These are phyloP conservation scores for Gossypium aridum DNA, from an alignment of 441 rosid species.

Conservation along the genomic window DNA sequence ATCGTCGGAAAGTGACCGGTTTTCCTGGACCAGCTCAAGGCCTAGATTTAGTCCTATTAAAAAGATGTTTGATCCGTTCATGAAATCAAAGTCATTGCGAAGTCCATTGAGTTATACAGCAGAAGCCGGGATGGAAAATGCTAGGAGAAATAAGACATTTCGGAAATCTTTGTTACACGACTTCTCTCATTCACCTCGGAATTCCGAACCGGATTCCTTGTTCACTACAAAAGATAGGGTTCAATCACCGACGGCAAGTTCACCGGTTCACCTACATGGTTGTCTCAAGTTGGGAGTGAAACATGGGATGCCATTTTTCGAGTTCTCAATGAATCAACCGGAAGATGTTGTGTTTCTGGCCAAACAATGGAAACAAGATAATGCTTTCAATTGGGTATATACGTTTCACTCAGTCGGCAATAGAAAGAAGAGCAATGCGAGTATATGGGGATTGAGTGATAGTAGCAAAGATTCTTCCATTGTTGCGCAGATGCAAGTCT, in stretches of 20 bases:
- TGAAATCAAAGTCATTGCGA: constrained; percentile 58
- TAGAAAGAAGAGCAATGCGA: constrained; percentile 44
- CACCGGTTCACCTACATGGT: constrained; percentile 75
- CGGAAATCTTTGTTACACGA: constrained; percentile 35
- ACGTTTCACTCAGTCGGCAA: constrained; percentile 55
- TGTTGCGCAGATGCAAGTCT: constrained; percentile 91
- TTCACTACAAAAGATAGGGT: constrained; percentile 20
- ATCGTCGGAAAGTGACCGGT: constrained; percentile 45
- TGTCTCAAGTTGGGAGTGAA: constrained; percentile 55
- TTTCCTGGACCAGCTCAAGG: constrained; percentile 42
- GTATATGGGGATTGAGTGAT: constrained; percentile 34
- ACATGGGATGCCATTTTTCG: constrained; percentile 65
- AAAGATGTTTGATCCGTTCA: constrained; percentile 76
- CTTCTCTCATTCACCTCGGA: constrained; percentile 26
- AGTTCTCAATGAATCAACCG: constrained; percentile 47
- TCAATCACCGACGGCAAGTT: constrained; percentile 13
- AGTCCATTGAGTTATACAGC: constrained; percentile 33
- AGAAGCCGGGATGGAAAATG: constrained; percentile 26
- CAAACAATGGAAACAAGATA: constrained; percentile 56
- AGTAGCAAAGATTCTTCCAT: constrained; percentile 42
- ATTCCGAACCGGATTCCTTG: constrained; percentile 21
- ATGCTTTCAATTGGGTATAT: constrained; percentile 49
- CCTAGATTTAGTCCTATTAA: constrained; percentile 59
- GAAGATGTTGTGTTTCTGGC: constrained; percentile 74
- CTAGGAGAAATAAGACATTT: constrained; percentile 23